phyloP scores from a whole-genome alignment of 208 protist genomes.

The Leishmania tropica region DNA sequence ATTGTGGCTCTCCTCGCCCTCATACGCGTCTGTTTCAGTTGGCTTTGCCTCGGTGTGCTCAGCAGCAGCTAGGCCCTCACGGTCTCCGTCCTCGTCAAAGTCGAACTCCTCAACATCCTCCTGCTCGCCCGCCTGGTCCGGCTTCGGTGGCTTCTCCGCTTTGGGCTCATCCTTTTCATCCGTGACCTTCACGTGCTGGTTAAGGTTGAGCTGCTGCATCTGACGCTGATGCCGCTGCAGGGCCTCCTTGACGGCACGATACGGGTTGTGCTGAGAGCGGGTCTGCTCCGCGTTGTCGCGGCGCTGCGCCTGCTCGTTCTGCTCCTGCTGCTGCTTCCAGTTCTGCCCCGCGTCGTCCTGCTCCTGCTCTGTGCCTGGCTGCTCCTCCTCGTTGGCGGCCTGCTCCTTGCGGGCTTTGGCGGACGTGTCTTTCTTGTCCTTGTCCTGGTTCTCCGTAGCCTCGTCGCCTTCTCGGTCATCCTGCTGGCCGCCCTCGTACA shows the following conservation, averaged over 20 bases:
- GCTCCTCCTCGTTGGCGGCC: constrained; percentile 69
- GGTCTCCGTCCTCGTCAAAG: constrained; percentile 72
- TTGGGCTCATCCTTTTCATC: constrained; percentile 49
- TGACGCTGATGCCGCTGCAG: constrained; percentile 81
- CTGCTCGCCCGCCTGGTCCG: constrained; percentile 38
- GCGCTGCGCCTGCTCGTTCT: constrained; percentile 67
- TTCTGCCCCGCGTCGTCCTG: constrained; percentile 82
- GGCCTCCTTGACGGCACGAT: constrained; percentile 88
- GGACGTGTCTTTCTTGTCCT: constrained; percentile 62
- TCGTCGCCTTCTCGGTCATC: constrained; percentile 84
- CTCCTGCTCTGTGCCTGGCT: constrained; percentile 75
- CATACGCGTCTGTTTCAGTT: constrained; percentile 20
- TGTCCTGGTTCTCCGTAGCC: constrained; percentile 61
- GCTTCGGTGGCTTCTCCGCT: constrained; percentile 48
- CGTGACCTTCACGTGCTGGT: constrained; percentile 74
- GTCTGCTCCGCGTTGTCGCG: constrained; percentile 82
- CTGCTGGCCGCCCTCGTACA: constrained; percentile 81
- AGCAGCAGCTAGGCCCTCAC: constrained; percentile 39
- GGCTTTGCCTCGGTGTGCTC: constrained; percentile 42
- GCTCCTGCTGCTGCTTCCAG: constrained; percentile 80
- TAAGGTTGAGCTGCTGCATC: constrained; percentile 82
- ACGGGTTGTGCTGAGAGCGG: constrained; percentile 79
- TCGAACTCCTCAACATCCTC: constrained; percentile 60
- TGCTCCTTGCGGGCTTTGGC: constrained; percentile 50
- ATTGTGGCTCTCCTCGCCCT: constrained; percentile 20